These are phyloP conservation scores for Rhodotorula sp. DNA, from an alignment of 1,284 basidiomycete species.

Conservation along the genomic window DNA sequence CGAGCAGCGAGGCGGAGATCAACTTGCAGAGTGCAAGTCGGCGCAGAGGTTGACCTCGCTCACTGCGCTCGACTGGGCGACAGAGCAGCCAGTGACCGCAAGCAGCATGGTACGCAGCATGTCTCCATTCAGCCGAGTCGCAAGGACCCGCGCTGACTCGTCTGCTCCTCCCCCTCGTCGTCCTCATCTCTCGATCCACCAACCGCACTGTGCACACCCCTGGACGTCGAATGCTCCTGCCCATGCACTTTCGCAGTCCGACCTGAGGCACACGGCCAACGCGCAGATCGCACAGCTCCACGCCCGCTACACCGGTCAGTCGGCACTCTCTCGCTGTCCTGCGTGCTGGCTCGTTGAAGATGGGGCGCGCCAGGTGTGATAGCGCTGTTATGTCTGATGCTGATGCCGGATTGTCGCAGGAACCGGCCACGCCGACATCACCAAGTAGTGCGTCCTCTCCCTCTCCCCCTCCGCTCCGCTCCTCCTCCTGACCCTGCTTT, in stretches of 20 bases:
- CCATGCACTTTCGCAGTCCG: constrained; percentile 56
- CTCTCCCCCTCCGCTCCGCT: constrained; percentile 23
- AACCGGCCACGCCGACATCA: constrained; percentile 85
- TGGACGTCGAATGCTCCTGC: background rate
- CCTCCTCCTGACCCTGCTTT: background rate
- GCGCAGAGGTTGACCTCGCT: no score
- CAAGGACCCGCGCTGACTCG: background rate
- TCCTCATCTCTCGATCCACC: background rate
- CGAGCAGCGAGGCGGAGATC: background rate
- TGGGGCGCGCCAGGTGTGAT: no score
- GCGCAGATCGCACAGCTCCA: constrained; percentile 92
- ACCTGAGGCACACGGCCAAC: constrained; percentile 89
- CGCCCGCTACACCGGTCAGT: constrained; percentile 81
- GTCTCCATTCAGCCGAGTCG: accelerated
- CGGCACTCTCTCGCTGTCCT: background rate
- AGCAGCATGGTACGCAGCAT: background rate
- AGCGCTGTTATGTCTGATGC: no score
- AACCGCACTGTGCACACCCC: no score
- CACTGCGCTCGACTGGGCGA: no score
- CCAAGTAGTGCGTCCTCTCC: constrained; percentile 73
- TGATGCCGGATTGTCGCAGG: no score
- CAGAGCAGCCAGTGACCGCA: no score
- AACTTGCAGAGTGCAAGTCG: no score
- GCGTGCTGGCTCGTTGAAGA: no score
- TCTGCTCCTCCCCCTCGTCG: background rate